Conservation (phyloP, 495 filamentous ascomycete genomes). For the Apiosordaria backusii region DNA sequence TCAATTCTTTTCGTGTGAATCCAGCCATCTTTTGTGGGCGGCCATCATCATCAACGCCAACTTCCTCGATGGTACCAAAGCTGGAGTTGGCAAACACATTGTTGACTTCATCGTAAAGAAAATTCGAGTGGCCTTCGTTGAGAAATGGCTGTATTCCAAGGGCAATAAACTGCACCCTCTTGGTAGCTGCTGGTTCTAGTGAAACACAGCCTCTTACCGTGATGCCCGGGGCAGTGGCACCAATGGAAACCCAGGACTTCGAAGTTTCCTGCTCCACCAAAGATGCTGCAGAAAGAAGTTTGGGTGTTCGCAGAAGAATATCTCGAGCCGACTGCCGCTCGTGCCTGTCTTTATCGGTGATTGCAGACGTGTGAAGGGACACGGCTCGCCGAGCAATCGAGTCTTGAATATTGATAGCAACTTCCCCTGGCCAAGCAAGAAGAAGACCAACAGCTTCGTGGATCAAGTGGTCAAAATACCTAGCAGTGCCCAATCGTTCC, state of each 20-base stretch:
- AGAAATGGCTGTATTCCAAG: slow-evolving; percentile 62
- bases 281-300: slow-evolving; percentile 61
- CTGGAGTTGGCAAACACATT: slow-evolving; percentile 69
- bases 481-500: slow-evolving; percentile 47
- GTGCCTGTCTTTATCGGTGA: not conserved
- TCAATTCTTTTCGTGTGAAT: slow-evolving; percentile 56
- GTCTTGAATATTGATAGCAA: slow-evolving; percentile 47
- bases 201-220: slow-evolving; percentile 67
- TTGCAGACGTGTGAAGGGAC: slow-evolving; percentile 17
- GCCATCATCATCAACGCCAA: slow-evolving; percentile 25
- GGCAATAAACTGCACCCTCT: slow-evolving; percentile 73
- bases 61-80: slow-evolving; percentile 64
- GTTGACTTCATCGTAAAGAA: slow-evolving; percentile 79
- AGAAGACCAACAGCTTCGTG: slow-evolving; percentile 58
- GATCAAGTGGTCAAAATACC: slow-evolving; percentile 66
- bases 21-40: slow-evolving; percentile 36
- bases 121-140: slow-evolving; percentile 52
- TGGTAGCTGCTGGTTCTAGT: slow-evolving; percentile 63
- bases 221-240: slow-evolving; percentile 57
- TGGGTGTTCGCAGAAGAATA: slow-evolving; percentile 15
- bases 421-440: slow-evolving; percentile 56
- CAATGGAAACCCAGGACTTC: slow-evolving; percentile 63
- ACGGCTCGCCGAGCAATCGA: slow-evolving; percentile 15
- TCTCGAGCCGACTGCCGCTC: not conserved
- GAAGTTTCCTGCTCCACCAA: slow-evolving; percentile 51